Evolutionary conservation across 371 early-diverging fungal species (phyloP).

Genomic region (Syncephalastrum contaminatum): DNA sequence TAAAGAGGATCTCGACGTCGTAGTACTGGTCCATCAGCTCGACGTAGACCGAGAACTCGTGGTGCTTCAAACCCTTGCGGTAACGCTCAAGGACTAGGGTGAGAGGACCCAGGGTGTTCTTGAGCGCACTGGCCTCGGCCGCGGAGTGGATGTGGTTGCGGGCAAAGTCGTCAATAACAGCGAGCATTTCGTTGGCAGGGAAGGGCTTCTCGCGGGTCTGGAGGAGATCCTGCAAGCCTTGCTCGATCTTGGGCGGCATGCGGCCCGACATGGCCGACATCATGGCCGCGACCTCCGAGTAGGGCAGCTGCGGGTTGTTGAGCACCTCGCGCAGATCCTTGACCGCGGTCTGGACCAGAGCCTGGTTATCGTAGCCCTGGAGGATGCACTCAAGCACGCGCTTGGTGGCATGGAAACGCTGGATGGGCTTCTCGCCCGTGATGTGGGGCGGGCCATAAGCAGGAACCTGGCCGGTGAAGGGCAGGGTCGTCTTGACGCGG

Average conservation of each 20-base stretch:
- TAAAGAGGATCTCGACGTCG: slow-evolving; percentile 83
- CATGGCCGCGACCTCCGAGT: slow-evolving; percentile 77
- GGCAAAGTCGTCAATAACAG: slow-evolving; percentile 59
- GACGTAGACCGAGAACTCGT: slow-evolving; percentile 72
- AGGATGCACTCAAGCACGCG: slow-evolving; percentile 72
- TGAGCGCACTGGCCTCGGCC: slow-evolving; percentile 65
- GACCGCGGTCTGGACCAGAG: slow-evolving; percentile 64
- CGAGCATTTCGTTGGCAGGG: slow-evolving; percentile 73
- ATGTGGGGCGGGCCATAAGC: slow-evolving; percentile 73
- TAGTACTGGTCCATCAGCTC: slow-evolving; percentile 83
- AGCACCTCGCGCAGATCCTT: slow-evolving; percentile 76
- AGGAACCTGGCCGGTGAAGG: slow-evolving; percentile 88
- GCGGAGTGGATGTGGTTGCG: slow-evolving; percentile 53
- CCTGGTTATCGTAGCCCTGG: slow-evolving; percentile 87
- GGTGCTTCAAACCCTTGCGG: slow-evolving; percentile 72
- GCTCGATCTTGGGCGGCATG: slow-evolving; percentile 78
- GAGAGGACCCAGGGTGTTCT: slow-evolving; percentile 67
- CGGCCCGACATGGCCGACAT: slow-evolving; percentile 87
- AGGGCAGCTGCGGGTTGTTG: slow-evolving; percentile 81
- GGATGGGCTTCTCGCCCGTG: slow-evolving; percentile 81
- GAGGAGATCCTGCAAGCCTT: slow-evolving; percentile 47
- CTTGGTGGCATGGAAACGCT: slow-evolving; percentile 70
- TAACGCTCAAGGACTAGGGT: slow-evolving; percentile 67
- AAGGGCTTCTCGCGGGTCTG: slow-evolving; percentile 56
- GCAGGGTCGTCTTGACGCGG: slow-evolving; percentile 85